phyloP scores from a whole-genome alignment of 306 rosid genomes.

The Mimosa bimucronata region DNA sequence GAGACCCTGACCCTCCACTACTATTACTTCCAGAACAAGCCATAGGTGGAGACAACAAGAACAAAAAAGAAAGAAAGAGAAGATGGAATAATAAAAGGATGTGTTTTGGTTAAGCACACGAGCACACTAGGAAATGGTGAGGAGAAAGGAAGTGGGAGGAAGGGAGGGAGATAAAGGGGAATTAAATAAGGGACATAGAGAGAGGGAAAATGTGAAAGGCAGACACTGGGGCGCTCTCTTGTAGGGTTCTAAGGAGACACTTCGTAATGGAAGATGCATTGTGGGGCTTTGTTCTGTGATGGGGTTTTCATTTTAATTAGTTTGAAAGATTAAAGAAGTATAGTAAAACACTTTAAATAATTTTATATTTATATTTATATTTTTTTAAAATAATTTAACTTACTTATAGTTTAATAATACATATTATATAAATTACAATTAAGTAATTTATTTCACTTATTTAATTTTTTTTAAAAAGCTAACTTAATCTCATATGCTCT shows the following conservation, averaged over 20 bases:
- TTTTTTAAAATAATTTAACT: too few species aligned
- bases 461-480: too few species aligned
- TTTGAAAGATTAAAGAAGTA: too few species aligned
- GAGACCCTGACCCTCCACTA: conserved; percentile 60
- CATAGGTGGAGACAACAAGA: conserved; percentile 11
- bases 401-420: too few species aligned
- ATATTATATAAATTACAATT: too few species aligned
- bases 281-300: conserved; percentile 32
- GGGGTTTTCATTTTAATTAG: not conserved
- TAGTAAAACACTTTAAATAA: too few species aligned
- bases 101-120: conserved; percentile 61
- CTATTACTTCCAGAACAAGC: conserved; percentile 44
- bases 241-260: conserved; percentile 66
- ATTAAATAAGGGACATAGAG: conserved; percentile 32
- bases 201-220: conserved; percentile 37
- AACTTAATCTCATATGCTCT: too few species aligned
- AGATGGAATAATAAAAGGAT: not conserved
- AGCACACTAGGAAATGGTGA: conserved; percentile 74
- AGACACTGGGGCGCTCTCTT: conserved; percentile 47
- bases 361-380: too few species aligned
- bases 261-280: conserved; percentile 39
- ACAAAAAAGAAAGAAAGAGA: not conserved
- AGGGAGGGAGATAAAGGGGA: not conserved
- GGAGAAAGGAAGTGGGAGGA: conserved; percentile 11
- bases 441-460: too few species aligned